phyloP scores from a whole-genome alignment of 208 protist genomes.

The Vickermania spadyakhi region DNA sequence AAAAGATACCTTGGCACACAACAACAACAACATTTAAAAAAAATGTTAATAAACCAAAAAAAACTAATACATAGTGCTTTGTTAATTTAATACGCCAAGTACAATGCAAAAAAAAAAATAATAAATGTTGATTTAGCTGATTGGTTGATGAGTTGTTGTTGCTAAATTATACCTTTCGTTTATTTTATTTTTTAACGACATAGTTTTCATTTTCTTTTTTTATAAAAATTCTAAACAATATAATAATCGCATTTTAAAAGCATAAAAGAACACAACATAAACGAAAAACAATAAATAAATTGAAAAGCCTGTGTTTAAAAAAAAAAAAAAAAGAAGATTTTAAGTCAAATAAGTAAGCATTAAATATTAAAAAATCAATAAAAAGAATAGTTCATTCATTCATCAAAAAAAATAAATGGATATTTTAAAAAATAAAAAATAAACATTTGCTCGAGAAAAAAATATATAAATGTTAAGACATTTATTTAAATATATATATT shows the following conservation, averaged over 20 bases:
- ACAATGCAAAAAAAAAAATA: not conserved
- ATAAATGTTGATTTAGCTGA: not conserved
- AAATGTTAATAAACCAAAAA: not conserved
- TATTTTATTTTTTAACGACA: no score
- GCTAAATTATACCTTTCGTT: no score
- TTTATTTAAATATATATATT: no score
- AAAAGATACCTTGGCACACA: not conserved
- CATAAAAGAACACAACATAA: conserved; percentile 3
- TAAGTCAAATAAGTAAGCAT: not conserved
- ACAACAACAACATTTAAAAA: not conserved
- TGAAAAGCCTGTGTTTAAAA: not conserved
- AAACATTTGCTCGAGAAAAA: not conserved
- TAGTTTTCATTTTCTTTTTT: no score
- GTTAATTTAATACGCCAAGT: no score
- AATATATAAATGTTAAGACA: not conserved
- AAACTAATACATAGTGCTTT: not conserved
- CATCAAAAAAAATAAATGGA: not conserved
- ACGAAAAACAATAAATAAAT: conserved; percentile 5
- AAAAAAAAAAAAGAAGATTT: conserved; percentile 13
- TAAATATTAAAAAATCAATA: conserved; percentile 3
- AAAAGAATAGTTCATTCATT: not conserved
- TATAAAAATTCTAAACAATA: not conserved
- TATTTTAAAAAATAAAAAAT: not conserved
- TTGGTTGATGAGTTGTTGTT: no score
- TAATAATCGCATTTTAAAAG: not conserved